Percentiles rank a stretch among this genome's conserved stretches.
Conservation (phyloP, 108 stramenopile species). For the Skeletonema marinoi region DNA sequence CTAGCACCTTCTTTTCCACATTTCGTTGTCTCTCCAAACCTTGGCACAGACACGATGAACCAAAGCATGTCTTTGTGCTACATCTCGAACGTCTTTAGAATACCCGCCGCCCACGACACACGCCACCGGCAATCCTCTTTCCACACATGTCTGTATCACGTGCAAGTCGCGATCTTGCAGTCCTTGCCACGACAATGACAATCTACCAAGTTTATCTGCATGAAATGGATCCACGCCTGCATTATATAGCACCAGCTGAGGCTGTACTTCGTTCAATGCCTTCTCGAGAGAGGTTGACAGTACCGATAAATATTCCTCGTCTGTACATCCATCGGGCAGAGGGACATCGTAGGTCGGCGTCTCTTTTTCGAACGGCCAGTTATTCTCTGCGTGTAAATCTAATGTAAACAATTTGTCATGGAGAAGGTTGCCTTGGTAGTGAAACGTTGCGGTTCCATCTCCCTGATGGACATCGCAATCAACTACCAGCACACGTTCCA, state of each 20-base stretch:
- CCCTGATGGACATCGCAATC: constrained; percentile 92
- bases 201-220: constrained; percentile 68
- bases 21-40: constrained; percentile 68
- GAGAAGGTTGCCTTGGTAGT: constrained; percentile 5
- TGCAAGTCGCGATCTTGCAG: constrained; percentile 64
- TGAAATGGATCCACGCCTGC: constrained; percentile 81
- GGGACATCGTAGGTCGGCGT: constrained; percentile 70
- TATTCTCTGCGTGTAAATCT: constrained; percentile 71
- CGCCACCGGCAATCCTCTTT: constrained; percentile 62
- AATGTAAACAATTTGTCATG: constrained; percentile 59
- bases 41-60: constrained; percentile 71
- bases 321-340: constrained; percentile 53
- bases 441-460: constrained; percentile 47
- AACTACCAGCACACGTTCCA: constrained; percentile 74
- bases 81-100: constrained; percentile 55
- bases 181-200: constrained; percentile 63
- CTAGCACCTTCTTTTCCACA: constrained; percentile 40
- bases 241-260: constrained; percentile 82
- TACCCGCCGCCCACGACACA: constrained; percentile 84
- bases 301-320: constrained; percentile 60
- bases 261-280: constrained; percentile 56
- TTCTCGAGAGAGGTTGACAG: constrained; percentile 46
- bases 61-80: constrained; percentile 73
- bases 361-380: constrained; percentile 73
- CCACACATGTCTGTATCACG: constrained; percentile 62